Conservation (phyloP, 108 stramenopile species). For the Pelagomonas calceolata region DNA sequence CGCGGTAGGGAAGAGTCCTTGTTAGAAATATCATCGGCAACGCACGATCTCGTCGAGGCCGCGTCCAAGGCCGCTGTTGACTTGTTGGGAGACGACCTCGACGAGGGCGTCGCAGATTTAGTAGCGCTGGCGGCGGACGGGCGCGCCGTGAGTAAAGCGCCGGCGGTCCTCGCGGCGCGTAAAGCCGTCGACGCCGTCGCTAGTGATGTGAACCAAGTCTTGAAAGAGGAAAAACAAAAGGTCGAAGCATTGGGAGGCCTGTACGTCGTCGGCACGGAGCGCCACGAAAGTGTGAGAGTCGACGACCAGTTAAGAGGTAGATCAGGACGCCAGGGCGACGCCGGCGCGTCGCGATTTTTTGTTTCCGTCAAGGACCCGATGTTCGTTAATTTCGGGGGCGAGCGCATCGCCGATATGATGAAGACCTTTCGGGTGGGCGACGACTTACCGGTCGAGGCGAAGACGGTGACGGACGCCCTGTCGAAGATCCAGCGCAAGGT, state of each 20-base stretch:
- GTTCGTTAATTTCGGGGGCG: conserved; percentile 84
- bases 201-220: conserved; percentile 48
- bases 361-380: conserved; percentile 87
- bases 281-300: conserved; percentile 82
- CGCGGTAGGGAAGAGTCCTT: neutral
- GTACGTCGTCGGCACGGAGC: conserved; percentile 89
- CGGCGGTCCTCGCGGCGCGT: conserved; percentile 52
- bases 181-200: conserved; percentile 63
- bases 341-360: conserved; percentile 85
- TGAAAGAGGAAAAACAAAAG: conserved; percentile 60
- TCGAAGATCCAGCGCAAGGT: conserved; percentile 69
- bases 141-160: neutral
- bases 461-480: conserved; percentile 64
- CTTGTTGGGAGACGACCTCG: conserved; percentile 22
- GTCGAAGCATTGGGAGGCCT: conserved; percentile 75
- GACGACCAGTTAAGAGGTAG: conserved; percentile 85
- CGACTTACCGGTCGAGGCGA: conserved; percentile 78
- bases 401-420: conserved; percentile 58
- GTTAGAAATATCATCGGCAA: neutral
- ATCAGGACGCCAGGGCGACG: conserved; percentile 88
- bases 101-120: conserved; percentile 38
- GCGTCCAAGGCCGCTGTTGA: neutral
- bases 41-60: neutral
- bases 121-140: conserved; percentile 11
- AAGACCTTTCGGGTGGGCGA: conserved; percentile 74